Conservation (phyloP, 139 green algal species). For the Picochlorum costavermella region DNA sequence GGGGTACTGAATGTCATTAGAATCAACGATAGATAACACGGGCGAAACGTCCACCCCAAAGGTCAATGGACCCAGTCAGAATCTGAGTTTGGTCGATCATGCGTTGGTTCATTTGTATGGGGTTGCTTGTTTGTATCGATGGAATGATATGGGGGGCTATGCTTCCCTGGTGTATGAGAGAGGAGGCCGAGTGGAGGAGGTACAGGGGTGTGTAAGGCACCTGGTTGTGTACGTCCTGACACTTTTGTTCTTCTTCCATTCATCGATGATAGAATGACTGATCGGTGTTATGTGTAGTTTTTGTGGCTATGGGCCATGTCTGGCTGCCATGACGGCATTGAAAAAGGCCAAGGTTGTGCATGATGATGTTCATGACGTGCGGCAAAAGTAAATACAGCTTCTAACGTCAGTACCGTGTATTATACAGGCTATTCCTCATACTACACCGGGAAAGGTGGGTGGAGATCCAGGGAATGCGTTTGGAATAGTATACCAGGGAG, state of each 20-base stretch:
- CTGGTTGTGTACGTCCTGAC: slow-evolving; percentile 34
- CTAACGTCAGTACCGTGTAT: neutral
- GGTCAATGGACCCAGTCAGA: too few species aligned
- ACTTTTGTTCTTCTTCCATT: neutral
- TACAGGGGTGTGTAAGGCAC: slow-evolving; percentile 37
- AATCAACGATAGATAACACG: too few species aligned
- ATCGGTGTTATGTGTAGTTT: slow-evolving; percentile 16
- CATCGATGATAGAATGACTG: too few species aligned
- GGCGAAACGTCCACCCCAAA: too few species aligned
- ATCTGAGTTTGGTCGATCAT: neutral
- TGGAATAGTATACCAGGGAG: slow-evolving; percentile 48
- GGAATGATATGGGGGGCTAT: slow-evolving; percentile 21
- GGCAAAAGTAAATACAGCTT: too few species aligned
- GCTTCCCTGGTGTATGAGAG: slow-evolving; percentile 11
- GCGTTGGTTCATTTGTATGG: slow-evolving; percentile 12
- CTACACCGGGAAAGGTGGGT: slow-evolving; percentile 42
- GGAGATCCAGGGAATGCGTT: slow-evolving; percentile 51
- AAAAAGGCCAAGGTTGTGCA: slow-evolving; percentile 28
- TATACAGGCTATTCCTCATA: slow-evolving; percentile 27
- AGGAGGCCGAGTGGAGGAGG: slow-evolving; percentile 28
- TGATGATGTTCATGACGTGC: too few species aligned
- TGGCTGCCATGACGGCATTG: slow-evolving; percentile 41
- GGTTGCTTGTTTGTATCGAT: slow-evolving; percentile 9
- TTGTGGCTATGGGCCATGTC: slow-evolving; percentile 41
- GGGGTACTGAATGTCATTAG: too few species aligned